phyloP scores from a whole-genome alignment of 345 rosid genomes.

The Capsella bursapastoris region DNA sequence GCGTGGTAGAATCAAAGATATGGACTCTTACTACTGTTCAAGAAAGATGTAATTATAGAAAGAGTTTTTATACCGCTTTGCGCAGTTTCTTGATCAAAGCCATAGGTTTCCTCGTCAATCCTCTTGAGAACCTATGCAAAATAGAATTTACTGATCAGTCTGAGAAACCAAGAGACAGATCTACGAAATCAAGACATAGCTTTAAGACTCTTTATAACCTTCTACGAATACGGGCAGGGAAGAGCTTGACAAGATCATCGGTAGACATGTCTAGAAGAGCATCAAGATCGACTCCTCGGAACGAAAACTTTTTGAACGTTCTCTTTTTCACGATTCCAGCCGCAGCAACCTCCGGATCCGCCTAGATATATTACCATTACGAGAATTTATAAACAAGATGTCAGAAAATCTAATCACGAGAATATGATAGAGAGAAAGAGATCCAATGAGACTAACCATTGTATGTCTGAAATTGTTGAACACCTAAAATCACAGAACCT shows the following conservation, averaged over 20 bases:
- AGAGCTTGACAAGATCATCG: slow-evolving; percentile 76
- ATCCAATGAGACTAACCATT: slow-evolving; percentile 18
- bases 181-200: neutral
- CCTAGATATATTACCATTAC: slow-evolving; percentile 36
- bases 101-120: slow-evolving; percentile 69
- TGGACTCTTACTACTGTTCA: too few species aligned
- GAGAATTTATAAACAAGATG: neutral
- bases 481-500: neutral
- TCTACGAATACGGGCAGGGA: slow-evolving; percentile 65
- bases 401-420: neutral
- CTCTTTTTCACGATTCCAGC: slow-evolving; percentile 65
- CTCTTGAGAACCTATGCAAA: slow-evolving; percentile 72
- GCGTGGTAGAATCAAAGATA: too few species aligned
- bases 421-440: neutral
- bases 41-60: neutral
- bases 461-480: slow-evolving; percentile 13
- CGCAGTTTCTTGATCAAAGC: slow-evolving; percentile 69
- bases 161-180: neutral
- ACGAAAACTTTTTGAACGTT: slow-evolving; percentile 78
- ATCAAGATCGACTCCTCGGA: slow-evolving; percentile 70
- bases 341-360: slow-evolving; percentile 52
- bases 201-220: slow-evolving; percentile 44
- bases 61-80: slow-evolving; percentile 48
- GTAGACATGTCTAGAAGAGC: slow-evolving; percentile 45
- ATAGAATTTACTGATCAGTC: neutral